phyloP scores from a whole-genome alignment of 352 stramenopile species.

The Pythium scleroteichum region DNA sequence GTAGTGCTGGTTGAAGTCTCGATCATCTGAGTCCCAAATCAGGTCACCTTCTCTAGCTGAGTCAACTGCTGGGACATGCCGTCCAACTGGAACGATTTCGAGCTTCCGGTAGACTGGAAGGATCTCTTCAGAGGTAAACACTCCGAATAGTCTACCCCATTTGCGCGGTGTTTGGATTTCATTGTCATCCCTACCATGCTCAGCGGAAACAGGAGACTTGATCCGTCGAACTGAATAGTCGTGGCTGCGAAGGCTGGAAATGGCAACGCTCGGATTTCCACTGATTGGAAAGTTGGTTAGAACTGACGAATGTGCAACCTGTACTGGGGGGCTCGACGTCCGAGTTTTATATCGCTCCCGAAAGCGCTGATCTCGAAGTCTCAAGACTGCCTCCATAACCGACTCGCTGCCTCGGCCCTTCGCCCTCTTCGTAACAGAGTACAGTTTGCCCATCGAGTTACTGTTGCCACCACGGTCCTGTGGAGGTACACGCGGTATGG shows the following conservation, averaged over 20 bases:
- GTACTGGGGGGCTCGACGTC: background rate
- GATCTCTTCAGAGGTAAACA: constrained; percentile 15
- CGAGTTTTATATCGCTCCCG: constrained; percentile 2
- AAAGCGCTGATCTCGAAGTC: constrained; percentile 53
- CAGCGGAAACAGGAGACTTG: no score
- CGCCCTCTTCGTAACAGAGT: background rate
- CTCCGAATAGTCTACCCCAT: constrained; percentile 18
- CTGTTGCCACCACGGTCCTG: no score
- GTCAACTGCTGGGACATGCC: no score
- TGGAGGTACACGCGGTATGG: no score
- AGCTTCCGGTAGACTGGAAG: constrained; percentile 1
- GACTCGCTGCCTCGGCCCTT: background rate
- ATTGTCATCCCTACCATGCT: no score
- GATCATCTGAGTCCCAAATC: no score
- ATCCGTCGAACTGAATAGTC: no score
- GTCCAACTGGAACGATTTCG: no score
- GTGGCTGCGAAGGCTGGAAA: no score
- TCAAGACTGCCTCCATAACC: constrained; percentile 50
- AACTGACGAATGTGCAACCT: background rate
- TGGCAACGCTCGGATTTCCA: no score
- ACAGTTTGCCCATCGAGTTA: constrained; percentile 8
- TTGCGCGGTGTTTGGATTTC: background rate
- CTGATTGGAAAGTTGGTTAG: background rate
- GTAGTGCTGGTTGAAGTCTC: background rate
- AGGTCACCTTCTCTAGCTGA: no score